These are phyloP conservation scores for Aurantiochytrium sp. DNA, from an alignment of 108 stramenopile genomes.

Conservation along the genomic window DNA sequence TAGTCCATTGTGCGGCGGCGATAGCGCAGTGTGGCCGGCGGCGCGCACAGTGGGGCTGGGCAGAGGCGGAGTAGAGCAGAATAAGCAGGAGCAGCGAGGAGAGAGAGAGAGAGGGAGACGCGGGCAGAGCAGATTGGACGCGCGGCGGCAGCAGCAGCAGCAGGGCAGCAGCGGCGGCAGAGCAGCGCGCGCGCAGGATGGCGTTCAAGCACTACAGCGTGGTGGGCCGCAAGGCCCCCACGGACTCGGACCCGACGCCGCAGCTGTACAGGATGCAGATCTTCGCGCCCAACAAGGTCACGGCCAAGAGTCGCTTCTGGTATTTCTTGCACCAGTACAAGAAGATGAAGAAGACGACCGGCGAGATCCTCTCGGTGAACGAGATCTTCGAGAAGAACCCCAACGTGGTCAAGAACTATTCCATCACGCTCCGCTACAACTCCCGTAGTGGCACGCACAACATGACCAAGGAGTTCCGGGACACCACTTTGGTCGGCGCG, in stretches of 20 bases:
- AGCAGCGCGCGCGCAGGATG: not conserved
- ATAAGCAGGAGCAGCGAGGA: not conserved
- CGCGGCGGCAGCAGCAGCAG: not conserved
- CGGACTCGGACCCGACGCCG: constrained; percentile 92
- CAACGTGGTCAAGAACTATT: constrained; percentile 96
- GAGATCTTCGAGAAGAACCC: constrained; percentile 94
- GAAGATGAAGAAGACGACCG: constrained; percentile 99
- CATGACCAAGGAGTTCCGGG: constrained; percentile 99
- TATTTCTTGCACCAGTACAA: constrained; percentile 99
- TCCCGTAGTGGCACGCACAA: constrained; percentile 99
- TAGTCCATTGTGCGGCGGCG: not conserved
- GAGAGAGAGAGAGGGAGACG: not conserved
- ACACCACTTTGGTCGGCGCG: constrained; percentile 83
- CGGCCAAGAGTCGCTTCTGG: constrained; percentile 98
- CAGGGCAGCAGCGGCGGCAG: not conserved
- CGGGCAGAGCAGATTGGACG: not conserved
- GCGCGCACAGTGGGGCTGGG: not conserved
- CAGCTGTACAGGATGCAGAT: constrained; percentile 99
- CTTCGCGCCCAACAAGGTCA: constrained; percentile 68
- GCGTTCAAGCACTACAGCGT: constrained; percentile 91
- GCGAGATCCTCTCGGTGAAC: constrained; percentile 94
- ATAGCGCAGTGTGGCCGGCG: not conserved
- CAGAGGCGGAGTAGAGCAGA: not conserved
- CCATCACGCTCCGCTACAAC: constrained; percentile 97
- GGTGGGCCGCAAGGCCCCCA: constrained; percentile 95